A percentile compares a stretch with the other conserved stretches of the same genome.
Conservation (phyloP, 2,329 filamentous ascomycete genomes). For the Xylaria sp. region DNA sequence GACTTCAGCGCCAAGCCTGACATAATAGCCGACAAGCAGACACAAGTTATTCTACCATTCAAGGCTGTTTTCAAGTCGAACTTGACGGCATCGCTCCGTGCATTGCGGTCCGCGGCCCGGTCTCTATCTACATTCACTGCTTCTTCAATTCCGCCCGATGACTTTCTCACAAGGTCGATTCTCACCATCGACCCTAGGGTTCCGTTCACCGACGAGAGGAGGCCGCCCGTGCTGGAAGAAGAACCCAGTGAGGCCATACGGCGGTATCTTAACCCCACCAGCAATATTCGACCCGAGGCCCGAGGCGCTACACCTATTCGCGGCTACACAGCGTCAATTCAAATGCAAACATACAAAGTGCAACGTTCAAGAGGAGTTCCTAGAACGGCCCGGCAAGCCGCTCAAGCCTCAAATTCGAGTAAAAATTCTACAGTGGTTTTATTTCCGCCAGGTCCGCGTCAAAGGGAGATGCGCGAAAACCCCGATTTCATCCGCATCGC, state of each 20-base stretch:
- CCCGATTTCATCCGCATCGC: conserved; percentile 76
- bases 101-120: conserved; percentile 70
- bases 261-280: conserved; percentile 74
- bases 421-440: conserved; percentile 50
- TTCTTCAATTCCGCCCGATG: conserved; percentile 71
- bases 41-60: conserved; percentile 56
- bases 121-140: conserved; percentile 72
- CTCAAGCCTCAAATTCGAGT: conserved; percentile 42
- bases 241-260: conserved; percentile 73
- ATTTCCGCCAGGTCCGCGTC: conserved; percentile 61
- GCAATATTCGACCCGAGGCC: conserved; percentile 58
- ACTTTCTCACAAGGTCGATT: conserved; percentile 74
- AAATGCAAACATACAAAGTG: conserved; percentile 77
- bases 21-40: conserved; percentile 46
- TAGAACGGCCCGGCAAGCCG: conserved; percentile 43
- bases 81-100: conserved; percentile 72
- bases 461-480: conserved; percentile 76
- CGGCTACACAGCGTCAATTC: conserved; percentile 72
- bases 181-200: conserved; percentile 73
- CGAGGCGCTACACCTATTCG: conserved; percentile 49
- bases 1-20: conserved; percentile 56
- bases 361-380: conserved; percentile 58
- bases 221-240: conserved; percentile 70
- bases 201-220: conserved; percentile 74
- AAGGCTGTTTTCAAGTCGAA: conserved; percentile 74